A percentile compares a stretch with the other conserved stretches of the same genome.
phyloP scores from a whole-genome alignment of 768 basidiomycete species.

The Ramaria sp. region DNA sequence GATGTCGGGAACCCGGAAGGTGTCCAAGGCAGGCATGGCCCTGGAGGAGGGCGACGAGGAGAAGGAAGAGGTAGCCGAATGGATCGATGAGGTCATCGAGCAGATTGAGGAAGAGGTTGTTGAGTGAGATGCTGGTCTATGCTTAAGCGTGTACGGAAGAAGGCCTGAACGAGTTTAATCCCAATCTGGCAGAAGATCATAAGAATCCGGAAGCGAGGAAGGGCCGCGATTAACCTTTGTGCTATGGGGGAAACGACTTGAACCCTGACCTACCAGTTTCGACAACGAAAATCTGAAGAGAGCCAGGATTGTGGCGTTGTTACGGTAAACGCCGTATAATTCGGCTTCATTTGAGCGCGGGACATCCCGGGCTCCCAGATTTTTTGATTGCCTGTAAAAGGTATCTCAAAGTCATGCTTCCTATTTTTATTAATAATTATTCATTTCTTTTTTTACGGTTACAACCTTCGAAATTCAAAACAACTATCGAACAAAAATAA shows the following conservation, averaged over 20 bases:
- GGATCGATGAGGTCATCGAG: conserved; percentile 88
- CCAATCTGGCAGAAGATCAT: not conserved
- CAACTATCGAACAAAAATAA: conserved; percentile 1
- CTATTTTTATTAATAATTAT: not conserved
- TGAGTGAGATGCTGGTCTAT: conserved; percentile 24
- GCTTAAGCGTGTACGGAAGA: conserved; percentile 1
- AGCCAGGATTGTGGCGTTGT: not conserved
- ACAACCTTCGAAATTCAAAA: not conserved
- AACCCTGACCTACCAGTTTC: not conserved
- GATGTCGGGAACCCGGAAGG: conserved; percentile 41
- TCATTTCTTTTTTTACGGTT: not conserved
- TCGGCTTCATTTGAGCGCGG: too few species aligned
- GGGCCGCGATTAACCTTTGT: not conserved
- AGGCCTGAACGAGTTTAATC: not conserved
- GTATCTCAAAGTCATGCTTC: not conserved
- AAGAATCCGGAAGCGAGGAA: not conserved
- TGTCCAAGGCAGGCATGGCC: conserved; percentile 21
- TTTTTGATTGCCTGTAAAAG: not conserved
- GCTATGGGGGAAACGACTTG: not conserved
- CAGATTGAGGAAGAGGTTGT: conserved; percentile 78
- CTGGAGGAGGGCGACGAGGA: conserved; percentile 26
- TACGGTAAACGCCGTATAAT: not conserved
- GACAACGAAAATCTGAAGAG: not conserved
- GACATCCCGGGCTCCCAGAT: not conserved
- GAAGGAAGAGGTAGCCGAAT: conserved; percentile 88